Conservation (phyloP, 106 monocot genomes). For the Allium cepa region DNA sequence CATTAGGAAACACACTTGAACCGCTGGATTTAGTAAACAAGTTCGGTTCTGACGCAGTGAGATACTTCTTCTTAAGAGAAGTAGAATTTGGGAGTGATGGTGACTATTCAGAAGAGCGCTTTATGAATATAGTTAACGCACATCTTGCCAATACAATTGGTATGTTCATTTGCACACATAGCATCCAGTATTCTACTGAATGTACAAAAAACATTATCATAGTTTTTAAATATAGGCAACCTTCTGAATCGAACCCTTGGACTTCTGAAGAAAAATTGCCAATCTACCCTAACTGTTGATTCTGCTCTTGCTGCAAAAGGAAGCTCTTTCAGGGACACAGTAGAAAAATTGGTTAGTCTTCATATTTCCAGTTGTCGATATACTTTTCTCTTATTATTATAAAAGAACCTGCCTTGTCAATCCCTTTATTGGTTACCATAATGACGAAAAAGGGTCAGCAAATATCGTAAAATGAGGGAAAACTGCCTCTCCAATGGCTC, state of each 20-base stretch:
- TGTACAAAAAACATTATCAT: neutral
- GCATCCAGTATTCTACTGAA: too few relatives aligned
- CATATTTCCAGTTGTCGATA: neutral
- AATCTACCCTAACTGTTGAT: conserved; percentile 68
- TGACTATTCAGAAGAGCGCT: conserved; percentile 92
- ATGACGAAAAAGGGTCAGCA: too few relatives aligned
- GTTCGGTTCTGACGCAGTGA: conserved; percentile 93
- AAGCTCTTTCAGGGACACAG: conserved; percentile 49
- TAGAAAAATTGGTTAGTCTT: conserved; percentile 51
- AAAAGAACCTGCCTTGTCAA: too few relatives aligned
- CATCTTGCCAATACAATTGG: conserved; percentile 97
- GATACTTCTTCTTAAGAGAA: conserved; percentile 96
- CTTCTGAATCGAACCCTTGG: conserved; percentile 97
- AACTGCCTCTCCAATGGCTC: too few relatives aligned
- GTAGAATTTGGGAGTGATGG: conserved; percentile 98
- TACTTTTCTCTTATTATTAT: too few relatives aligned
- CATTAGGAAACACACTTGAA: conserved; percentile 95
- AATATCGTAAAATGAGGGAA: too few relatives aligned
- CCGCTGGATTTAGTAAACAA: conserved; percentile 77
- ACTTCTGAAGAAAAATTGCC: conserved; percentile 88
- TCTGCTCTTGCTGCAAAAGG: conserved; percentile 66
- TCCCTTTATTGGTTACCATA: too few relatives aligned
- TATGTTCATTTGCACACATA: conserved; percentile 15
- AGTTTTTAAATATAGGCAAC: conserved; percentile 52
- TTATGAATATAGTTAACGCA: conserved; percentile 90